phyloP scores from a whole-genome alignment of 371 early-diverging fungal species.

The Mortierella sp. region DNA sequence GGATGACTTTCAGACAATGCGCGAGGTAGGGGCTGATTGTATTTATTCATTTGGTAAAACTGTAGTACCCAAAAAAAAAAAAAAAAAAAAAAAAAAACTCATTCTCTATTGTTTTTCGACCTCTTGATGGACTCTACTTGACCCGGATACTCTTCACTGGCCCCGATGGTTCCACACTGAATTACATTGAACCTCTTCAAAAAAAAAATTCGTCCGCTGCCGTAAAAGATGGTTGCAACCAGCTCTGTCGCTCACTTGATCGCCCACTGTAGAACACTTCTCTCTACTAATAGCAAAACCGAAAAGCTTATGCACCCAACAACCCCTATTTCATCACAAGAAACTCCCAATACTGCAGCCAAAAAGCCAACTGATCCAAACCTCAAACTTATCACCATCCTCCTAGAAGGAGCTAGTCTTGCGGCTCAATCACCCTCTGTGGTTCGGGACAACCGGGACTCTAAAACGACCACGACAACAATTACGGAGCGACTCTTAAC shows the following conservation, averaged over 20 bases:
- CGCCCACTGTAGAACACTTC: conserved; percentile 11
- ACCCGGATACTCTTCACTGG: too few relatives aligned
- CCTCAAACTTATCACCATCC: conserved; percentile 32
- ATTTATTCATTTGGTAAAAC: neutral
- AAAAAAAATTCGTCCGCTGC: too few relatives aligned
- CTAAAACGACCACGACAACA: neutral
- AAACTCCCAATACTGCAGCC: neutral
- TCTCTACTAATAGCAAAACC: conserved; percentile 33
- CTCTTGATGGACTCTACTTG: too few relatives aligned
- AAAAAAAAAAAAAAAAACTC: too few relatives aligned
- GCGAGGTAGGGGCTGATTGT: conserved; percentile 26
- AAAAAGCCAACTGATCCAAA: conserved; percentile 48
- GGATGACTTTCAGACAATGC: conserved; percentile 22
- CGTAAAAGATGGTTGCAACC: conserved; percentile 33
- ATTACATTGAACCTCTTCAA: too few relatives aligned
- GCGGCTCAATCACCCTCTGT: conserved; percentile 7
- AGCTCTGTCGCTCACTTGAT: conserved; percentile 16
- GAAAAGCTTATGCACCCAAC: conserved; percentile 29
- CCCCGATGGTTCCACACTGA: too few relatives aligned
- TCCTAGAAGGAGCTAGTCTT: conserved; percentile 31
- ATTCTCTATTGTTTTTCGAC: neutral
- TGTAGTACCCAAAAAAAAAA: neutral
- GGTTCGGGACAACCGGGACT: neutral
- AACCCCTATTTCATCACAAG: neutral
- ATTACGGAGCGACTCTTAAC: neutral